Base-by-base conservation (phyloP, 2,329 filamentous ascomycete species). In the Claviceps arundinis region DNA sequence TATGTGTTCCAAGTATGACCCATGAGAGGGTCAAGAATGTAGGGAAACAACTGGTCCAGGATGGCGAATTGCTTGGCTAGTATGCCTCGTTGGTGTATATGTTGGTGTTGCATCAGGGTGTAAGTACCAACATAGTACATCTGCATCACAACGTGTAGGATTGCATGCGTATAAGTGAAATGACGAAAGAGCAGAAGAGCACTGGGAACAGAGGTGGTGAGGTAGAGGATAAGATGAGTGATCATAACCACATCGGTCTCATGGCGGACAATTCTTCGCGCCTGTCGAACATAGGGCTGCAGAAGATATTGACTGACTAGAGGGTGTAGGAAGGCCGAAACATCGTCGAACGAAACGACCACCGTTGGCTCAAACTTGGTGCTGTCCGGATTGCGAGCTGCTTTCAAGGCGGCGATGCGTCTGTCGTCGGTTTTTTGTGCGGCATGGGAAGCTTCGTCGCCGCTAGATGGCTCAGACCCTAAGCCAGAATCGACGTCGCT, bases 1-100 rank as follows among this genome's bases (percentile, higher is more conserved):
- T 91, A 91, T 2, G 82, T 84, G 68, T 91, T 88, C 85, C 85
- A 89, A 0, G 86, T 89, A 61, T 91, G 87, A 11, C 87, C 87
- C 78, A 89, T 85, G 52, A 91, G 67, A 0, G 86, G 86, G 58
- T 89, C 84, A 11, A 80, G 71, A 42, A 90, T 65, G 62, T 89
- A 91, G 0, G 87, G 87, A 58, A 89, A 90, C 1, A 74, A 50
- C 5, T 67, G 62, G 61, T 91, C 87, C 54, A 90, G 65, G 34
- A 75, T 60, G 37, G 69, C 67, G 51, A 75, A 78, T 7, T 68
- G 64, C 59, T 77, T 78, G 24, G 72, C 67, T 38, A 90, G 68
- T 3, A 90, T 73, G 16, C 87, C 87, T 46, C 81, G 76, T 71
- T 81, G 81, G 64, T 91, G 87, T 59, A 91, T 90, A 64, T 91